A percentile compares a stretch with the other conserved stretches of the same genome.
Conservation (phyloP, 495 filamentous ascomycete species). For the Daldinia childiae region DNA sequence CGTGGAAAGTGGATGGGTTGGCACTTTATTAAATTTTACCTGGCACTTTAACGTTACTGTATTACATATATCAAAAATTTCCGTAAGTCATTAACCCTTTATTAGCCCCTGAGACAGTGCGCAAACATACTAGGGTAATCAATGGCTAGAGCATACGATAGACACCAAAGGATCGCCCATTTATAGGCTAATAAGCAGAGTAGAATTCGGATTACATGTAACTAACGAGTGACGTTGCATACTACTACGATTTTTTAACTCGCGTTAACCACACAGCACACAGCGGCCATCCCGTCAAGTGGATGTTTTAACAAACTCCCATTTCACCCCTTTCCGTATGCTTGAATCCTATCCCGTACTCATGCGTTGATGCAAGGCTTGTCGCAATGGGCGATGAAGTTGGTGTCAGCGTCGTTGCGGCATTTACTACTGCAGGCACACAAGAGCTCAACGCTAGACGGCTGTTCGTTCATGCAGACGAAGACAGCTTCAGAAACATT, state of each 20-base stretch:
- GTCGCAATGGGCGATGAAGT: conserved; percentile 47
- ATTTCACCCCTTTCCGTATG: not conserved
- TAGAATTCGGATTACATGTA: conserved; percentile 13
- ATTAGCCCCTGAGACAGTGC: not conserved
- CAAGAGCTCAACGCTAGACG: conserved; percentile 48
- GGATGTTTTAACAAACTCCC: conserved; percentile 8
- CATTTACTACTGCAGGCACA: conserved; percentile 53
- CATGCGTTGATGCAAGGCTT: conserved; percentile 44
- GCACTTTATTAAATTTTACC: too few relatives aligned
- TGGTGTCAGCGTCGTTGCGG: conserved; percentile 48
- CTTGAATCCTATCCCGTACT: not conserved
- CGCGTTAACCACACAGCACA: conserved; percentile 15
- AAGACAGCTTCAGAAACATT: conserved; percentile 53
- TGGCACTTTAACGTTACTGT: too few relatives aligned
- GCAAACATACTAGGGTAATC: conserved; percentile 4
- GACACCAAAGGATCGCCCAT: not conserved
- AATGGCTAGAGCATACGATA: not conserved
- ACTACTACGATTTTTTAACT: conserved; percentile 19
- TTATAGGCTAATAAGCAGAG: not conserved
- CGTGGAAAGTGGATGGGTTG: too few relatives aligned
- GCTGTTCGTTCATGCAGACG: conserved; percentile 52
- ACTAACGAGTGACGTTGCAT: conserved; percentile 25
- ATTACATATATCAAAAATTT: too few relatives aligned
- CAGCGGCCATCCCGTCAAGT: conserved; percentile 12
- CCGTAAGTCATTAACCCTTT: not conserved